Base-by-base conservation (phyloP, 2,329 filamentous ascomycete species). In the Chaetomium sp. region DNA sequence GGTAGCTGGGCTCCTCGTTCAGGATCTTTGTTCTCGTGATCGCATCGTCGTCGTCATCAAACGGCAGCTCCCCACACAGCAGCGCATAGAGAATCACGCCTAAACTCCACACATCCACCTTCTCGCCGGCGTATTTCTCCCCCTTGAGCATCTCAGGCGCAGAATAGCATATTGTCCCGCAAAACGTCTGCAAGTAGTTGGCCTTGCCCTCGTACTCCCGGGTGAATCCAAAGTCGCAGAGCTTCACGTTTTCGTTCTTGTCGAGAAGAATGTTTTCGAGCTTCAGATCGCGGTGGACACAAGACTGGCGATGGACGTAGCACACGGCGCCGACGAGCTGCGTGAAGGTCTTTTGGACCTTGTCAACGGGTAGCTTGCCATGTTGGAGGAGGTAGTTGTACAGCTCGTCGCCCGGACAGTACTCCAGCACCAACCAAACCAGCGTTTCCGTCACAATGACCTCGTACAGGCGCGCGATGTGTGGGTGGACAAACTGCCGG, bases 121-220 rank as follows among this genome's bases (percentile, higher is more conserved):
- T 97, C 74, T 96, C 91, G 33, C 91, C 92, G 0, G 91, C 94
- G 69, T 99, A 99, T 71, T 95, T 97, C 71, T 99, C 94, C 41
- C 91, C 94, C 70, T 94, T 96, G 42, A 99, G 79, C 94, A 99
- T 99, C 72, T 99, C 94, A 2, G 94, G 94, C 2, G 94, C 94
- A 53, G 91, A 96, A 72, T 99, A 99, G 74, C 92, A 97, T 60
- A 99, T 87, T 0, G 94, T 99, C 5, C 94, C 94, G 70, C 94
- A 99, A 72, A 96, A 99, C 1, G 94, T 99, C 71, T 97, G 92
- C 54, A 99, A 75, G 67, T 97, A 92, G 70, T 91, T 97, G 35
- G 89, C 83, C 65, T 95, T 91, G 58, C 92, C 92, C 71, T 96
- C 91, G 70, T 99, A 99, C 73, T 99, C 94, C 62, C 94, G 81